Base-by-base conservation (phyloP, 768 basidiomycete species). In the Jaapia argillacea region DNA sequence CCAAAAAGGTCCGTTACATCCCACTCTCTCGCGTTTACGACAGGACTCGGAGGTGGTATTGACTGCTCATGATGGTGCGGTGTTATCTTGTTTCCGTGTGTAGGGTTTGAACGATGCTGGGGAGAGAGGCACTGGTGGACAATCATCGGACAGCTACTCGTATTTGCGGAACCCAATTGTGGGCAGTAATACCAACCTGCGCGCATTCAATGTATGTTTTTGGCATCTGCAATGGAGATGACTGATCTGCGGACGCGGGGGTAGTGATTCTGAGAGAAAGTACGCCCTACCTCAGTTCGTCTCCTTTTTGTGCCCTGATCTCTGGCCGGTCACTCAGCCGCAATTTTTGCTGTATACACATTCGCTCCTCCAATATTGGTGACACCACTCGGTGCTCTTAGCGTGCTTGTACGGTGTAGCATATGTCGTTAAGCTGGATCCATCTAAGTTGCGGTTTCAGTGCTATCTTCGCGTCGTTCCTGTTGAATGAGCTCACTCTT, bases 331-430 rank as follows among this genome's bases (percentile, higher is more conserved):
- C 47, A 45, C 3, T 3, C 49, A 85, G 81, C 82, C 46, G 85
- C 85, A 44, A 87, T 86, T 65, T 98, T 98, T 63, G 91, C 93
- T 5, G 94, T 93, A 5, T 97, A 97, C 59, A 87, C 91, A 0
- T 99, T 97, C 54, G 96, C 96, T 2, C 96, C 94, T 48, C 89
- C 96, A 53, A 93, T 97, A 57, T 71, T 99, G 44, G 92, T 99
- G n/a, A 97, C 94, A 1, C 96, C 96, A 1, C 66, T 99, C n/a
- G 96, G 96, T 43, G 92, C 94, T 18, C 70, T 96, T 35, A 93
- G 89, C 59, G 96, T 99, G 10, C 74, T 99, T 49, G 87, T 99
- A 47, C 96, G 94, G 93, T 94, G 54, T 47, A 81, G 22, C 41
- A n/a, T n/a, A n/a, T 40, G 4, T 25, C 7, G 31, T 28, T 7